Evolutionary conservation across 2,329 filamentous ascomycete species (phyloP).

Genomic region (Pseudogymnoascus sp.): DNA sequence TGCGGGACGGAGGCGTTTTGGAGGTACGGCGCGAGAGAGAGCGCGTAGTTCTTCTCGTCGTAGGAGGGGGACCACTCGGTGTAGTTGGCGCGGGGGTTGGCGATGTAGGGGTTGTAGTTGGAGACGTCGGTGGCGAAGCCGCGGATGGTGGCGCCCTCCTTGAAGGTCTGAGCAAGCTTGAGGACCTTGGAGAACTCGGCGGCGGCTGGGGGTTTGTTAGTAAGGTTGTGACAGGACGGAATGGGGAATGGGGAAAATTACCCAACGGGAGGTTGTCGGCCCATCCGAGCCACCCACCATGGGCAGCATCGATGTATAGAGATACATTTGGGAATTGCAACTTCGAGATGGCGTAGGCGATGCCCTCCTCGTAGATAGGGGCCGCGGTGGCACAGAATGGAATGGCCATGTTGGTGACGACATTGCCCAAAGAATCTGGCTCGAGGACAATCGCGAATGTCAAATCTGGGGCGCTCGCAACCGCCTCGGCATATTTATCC

Average conservation of each 20-base stretch:
- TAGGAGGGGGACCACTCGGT: slow-evolving; percentile 34
- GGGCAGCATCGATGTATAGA: slow-evolving; percentile 36
- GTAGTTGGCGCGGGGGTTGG: slow-evolving; percentile 33
- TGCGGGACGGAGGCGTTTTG: slow-evolving; percentile 33
- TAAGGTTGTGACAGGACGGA: not conserved
- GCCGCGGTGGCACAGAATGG: slow-evolving; percentile 33
- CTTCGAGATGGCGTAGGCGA: slow-evolving; percentile 34
- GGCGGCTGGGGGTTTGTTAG: slow-evolving; percentile 27
- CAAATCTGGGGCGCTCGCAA: slow-evolving; percentile 32
- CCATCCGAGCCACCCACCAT: slow-evolving; percentile 39
- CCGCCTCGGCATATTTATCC: slow-evolving; percentile 32
- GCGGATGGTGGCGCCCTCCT: slow-evolving; percentile 24
- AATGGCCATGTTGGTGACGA: slow-evolving; percentile 34
- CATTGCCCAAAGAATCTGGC: slow-evolving; percentile 37
- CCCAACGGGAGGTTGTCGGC: slow-evolving; percentile 32
- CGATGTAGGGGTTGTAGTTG: slow-evolving; percentile 36
- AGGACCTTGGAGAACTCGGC: slow-evolving; percentile 35
- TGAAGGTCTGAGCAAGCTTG: slow-evolving; percentile 25
- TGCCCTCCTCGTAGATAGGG: slow-evolving; percentile 34
- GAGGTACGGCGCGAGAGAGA: slow-evolving; percentile 32
- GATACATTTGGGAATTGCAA: slow-evolving; percentile 33
- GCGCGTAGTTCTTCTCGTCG: slow-evolving; percentile 36
- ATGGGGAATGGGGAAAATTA: slow-evolving; percentile 16
- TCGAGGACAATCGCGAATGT: slow-evolving; percentile 37
- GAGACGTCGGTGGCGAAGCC: slow-evolving; percentile 39